Evolutionary conservation across 805 yeast species (phyloP).

Genomic region (Myxozyma udenii): DNA sequence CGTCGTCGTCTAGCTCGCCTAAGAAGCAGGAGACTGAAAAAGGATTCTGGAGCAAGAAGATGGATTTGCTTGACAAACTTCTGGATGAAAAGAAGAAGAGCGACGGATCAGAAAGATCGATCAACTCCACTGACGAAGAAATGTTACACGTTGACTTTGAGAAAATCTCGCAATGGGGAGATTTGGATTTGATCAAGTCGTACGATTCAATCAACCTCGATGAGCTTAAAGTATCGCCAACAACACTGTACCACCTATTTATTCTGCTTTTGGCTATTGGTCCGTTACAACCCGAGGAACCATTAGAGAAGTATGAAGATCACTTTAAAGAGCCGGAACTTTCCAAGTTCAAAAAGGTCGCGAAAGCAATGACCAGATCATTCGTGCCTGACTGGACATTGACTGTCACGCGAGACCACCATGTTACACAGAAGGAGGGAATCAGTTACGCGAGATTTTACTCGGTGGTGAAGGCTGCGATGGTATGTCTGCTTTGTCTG

Average conservation of each 20-base stretch:
- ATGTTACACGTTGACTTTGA: slow-evolving; percentile 24
- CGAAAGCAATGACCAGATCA: slow-evolving; percentile 49
- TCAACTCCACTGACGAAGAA: slow-evolving; percentile 29
- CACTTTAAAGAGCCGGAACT: slow-evolving; percentile 39
- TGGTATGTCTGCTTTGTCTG: slow-evolving; percentile 5
- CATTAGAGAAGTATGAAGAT: slow-evolving; percentile 33
- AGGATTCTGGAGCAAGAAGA: slow-evolving; percentile 23
- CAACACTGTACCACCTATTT: slow-evolving; percentile 45
- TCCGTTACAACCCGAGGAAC: slow-evolving; percentile 42
- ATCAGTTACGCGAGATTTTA: slow-evolving; percentile 31
- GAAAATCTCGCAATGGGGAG: slow-evolving; percentile 34
- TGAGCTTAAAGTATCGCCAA: slow-evolving; percentile 42
- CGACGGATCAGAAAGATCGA: slow-evolving; percentile 2
- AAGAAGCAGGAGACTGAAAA: not conserved
- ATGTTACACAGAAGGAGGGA: slow-evolving; percentile 10
- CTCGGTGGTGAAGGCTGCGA: slow-evolving; percentile 30
- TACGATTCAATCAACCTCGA: slow-evolving; percentile 48
- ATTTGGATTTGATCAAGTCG: slow-evolving; percentile 41
- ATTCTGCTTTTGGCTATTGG: slow-evolving; percentile 50
- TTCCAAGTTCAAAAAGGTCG: slow-evolving; percentile 45
- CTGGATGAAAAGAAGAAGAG: not conserved
- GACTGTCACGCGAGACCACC: slow-evolving; percentile 28
- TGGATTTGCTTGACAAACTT: slow-evolving; percentile 6
- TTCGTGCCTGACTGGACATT: slow-evolving; percentile 44
- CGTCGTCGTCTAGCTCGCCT: not conserved